phyloP scores from a whole-genome alignment of 192 early-diverging fungal genomes.

The Linnemannia elongata region DNA sequence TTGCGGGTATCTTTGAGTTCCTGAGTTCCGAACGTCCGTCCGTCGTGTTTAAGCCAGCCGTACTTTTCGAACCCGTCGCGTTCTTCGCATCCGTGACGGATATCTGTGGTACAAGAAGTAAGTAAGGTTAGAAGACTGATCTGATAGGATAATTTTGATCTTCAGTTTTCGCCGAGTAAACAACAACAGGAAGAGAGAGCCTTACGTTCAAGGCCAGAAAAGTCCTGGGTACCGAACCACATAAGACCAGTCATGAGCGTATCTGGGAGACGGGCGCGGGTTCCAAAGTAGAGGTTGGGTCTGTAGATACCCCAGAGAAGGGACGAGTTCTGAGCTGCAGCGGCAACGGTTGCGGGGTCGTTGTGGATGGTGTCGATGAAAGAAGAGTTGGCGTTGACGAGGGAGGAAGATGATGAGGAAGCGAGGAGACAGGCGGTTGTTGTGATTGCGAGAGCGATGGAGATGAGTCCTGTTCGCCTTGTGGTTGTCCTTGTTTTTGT shows the following conservation, averaged over 20 bases:
- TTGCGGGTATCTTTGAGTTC: conserved; percentile 74
- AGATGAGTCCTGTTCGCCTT: conserved; percentile 1
- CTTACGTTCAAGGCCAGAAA: conserved; percentile 66
- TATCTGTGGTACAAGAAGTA: conserved; percentile 59
- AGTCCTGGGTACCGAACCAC: conserved; percentile 86
- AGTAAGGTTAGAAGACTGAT: neutral
- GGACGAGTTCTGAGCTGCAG: conserved; percentile 59
- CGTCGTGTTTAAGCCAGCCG: conserved; percentile 90
- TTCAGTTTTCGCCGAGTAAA: neutral
- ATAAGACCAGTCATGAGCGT: conserved; percentile 92
- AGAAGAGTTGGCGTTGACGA: conserved; percentile 19
- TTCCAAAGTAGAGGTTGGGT: conserved; percentile 95
- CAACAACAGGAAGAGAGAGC: neutral
- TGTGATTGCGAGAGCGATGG: neutral
- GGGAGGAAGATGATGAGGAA: neutral
- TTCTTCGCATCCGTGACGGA: conserved; percentile 94
- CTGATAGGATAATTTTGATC: neutral
- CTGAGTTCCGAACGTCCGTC: conserved; percentile 84
- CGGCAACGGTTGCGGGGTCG: neutral
- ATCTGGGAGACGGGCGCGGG: conserved; percentile 79
- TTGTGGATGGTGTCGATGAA: conserved; percentile 13
- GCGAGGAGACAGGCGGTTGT: neutral
- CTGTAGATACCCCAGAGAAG: conserved; percentile 93
- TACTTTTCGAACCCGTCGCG: conserved; percentile 84
- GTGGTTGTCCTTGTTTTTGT: neutral